Conservation (phyloP, 2,329 filamentous ascomycete genomes). For the Talaromyces sp. region DNA sequence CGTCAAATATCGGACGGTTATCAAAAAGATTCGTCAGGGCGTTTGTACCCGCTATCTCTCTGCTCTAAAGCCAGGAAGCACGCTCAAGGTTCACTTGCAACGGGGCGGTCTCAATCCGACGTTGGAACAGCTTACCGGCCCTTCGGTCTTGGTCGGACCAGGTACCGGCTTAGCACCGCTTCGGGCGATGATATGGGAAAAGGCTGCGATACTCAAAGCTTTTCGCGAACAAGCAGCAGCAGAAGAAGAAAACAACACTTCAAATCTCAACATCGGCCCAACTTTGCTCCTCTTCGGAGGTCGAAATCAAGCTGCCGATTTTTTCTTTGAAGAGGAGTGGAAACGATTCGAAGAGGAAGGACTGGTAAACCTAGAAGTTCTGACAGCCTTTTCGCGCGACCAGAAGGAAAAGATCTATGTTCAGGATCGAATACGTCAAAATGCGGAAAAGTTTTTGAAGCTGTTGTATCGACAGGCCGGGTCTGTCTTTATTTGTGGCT, state of each 20-base stretch:
- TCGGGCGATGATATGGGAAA: conserved; percentile 73
- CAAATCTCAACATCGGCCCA: conserved; percentile 30
- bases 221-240: conserved; percentile 24
- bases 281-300: conserved; percentile 77
- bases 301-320: conserved; percentile 69
- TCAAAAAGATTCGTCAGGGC: conserved; percentile 76
- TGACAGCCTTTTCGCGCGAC: conserved; percentile 67
- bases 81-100: conserved; percentile 56
- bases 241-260: conserved; percentile 23
- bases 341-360: conserved; percentile 32
- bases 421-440: conserved; percentile 56
- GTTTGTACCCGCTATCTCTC: conserved; percentile 86
- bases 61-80: conserved; percentile 53
- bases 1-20: conserved; percentile 84
- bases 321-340: conserved; percentile 80
- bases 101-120: conserved; percentile 48
- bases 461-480: conserved; percentile 50
- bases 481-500: conserved; percentile 48
- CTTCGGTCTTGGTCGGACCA: conserved; percentile 73
- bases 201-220: conserved; percentile 39
- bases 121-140: conserved; percentile 44
- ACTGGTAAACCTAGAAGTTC: conserved; percentile 47
- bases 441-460: conserved; percentile 45
- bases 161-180: conserved; percentile 86
- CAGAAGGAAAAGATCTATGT: conserved; percentile 62